Evolutionary conservation across 1,284 basidiomycete genomes (phyloP).

Genomic region (Austroboletus niveus): DNA sequence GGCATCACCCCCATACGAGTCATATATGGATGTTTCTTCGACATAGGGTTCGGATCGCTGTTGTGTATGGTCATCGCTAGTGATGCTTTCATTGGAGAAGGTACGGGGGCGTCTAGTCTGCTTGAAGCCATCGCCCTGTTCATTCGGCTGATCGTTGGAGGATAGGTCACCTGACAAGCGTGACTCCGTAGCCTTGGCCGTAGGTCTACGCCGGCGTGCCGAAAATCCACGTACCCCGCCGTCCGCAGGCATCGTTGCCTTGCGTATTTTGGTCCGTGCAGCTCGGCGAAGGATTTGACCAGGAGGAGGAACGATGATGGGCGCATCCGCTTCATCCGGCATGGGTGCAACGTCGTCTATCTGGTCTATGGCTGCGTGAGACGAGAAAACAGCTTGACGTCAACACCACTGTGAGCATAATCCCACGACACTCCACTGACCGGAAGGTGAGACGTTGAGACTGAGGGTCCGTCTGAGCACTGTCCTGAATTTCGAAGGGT

Average conservation of each 20-base stretch:
- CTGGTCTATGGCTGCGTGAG: constrained; percentile 54
- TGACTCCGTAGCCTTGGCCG: constrained; percentile 35
- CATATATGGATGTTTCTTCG: constrained; percentile 79
- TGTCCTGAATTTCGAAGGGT: constrained; percentile 80
- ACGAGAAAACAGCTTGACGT: constrained; percentile 16
- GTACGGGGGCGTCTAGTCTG: constrained; percentile 38
- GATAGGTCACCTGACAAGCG: constrained; percentile 64
- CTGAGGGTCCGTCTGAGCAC: constrained; percentile 87
- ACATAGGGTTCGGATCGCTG: constrained; percentile 66
- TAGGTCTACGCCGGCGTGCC: constrained; percentile 35
- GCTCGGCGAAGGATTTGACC: constrained; percentile 89
- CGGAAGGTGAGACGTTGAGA: constrained; percentile 80
- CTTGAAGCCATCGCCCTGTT: constrained; percentile 53
- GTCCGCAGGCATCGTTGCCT: constrained; percentile 67
- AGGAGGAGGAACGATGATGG: constrained; percentile 86
- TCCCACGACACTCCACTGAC: constrained; percentile 49
- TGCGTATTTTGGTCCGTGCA: constrained; percentile 94
- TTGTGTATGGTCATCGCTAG: constrained; percentile 24
- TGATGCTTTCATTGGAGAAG: constrained; percentile 47
- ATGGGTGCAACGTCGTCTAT: constrained; percentile 66
- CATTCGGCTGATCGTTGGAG: constrained; percentile 56
- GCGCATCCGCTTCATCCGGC: constrained; percentile 80
- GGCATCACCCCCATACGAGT: constrained; percentile 67
- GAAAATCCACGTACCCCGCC: constrained; percentile 79
- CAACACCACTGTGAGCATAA: constrained; percentile 9